These are phyloP conservation scores for Toxoplasma gondii DNA, from an alignment of 169 alveolate species.

Conservation along the genomic window DNA sequence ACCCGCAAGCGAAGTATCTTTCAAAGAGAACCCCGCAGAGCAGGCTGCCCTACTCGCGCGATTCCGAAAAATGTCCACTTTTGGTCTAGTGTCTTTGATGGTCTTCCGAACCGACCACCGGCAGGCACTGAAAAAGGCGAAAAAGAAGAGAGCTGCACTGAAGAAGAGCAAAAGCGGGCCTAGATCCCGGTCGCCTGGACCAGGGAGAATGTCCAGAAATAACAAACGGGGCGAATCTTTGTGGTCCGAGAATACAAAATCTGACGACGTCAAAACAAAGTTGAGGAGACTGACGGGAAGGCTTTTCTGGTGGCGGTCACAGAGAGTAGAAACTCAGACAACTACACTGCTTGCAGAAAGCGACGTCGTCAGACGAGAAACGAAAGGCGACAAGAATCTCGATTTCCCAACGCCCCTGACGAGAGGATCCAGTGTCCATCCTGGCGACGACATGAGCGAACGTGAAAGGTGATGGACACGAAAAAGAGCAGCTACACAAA, in stretches of 20 bases:
- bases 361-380: background rate
- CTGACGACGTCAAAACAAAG: background rate
- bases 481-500: too few relatives aligned
- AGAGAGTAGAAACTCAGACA: background rate
- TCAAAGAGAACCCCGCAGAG: conserved; percentile 38
- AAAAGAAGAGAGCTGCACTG: background rate
- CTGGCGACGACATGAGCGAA: background rate
- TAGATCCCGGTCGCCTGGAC: background rate
- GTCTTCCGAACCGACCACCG: conserved; percentile 40
- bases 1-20: background rate
- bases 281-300: too few relatives aligned
- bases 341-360: background rate
- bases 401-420: background rate
- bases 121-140: background rate
- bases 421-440: background rate
- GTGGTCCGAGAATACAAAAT: background rate
- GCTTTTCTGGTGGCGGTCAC: background rate
- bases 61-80: conserved; percentile 34
- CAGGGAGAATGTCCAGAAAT: background rate
- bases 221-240: too few relatives aligned
- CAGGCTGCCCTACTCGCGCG: conserved; percentile 35
- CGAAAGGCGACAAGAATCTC: background rate
- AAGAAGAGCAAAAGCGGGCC: background rate
- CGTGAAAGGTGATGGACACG: background rate
- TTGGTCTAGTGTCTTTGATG: conserved; percentile 45